Percentiles rank a stretch among this genome's conserved stretches.
Conservation (phyloP, 768 basidiomycete genomes). For the Filobasidium floriforme region DNA sequence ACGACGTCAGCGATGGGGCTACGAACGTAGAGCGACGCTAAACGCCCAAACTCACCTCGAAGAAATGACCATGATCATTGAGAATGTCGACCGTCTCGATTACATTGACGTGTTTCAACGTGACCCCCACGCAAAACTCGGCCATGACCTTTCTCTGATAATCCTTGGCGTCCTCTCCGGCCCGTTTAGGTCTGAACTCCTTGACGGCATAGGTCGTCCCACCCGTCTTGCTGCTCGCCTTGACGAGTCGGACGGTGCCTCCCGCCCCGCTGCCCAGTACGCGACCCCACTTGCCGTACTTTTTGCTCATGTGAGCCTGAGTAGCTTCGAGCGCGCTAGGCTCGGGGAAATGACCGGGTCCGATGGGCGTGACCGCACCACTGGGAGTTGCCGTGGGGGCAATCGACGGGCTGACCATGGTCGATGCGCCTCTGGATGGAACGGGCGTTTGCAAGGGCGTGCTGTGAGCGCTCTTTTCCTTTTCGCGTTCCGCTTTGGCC, state of each 20-base stretch:
- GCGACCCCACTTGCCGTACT: constrained; percentile 98
- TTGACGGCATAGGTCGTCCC: constrained; percentile 89
- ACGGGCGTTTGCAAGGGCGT: constrained; percentile 22
- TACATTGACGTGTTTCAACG: constrained; percentile 84
- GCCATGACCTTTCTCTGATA: constrained; percentile 99
- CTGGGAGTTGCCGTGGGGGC: constrained; percentile 25
- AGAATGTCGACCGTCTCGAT: constrained; percentile 98
- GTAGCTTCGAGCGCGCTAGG: constrained; percentile 43
- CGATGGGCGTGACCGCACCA: constrained; percentile 34
- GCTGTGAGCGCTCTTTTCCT: constrained; percentile 12
- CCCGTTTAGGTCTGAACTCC: constrained; percentile 84
- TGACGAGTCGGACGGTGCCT: constrained; percentile 95
- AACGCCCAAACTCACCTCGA: constrained; percentile 64
- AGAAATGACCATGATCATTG: constrained; percentile 93
- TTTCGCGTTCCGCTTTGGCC: constrained; percentile 3
- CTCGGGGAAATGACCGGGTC: constrained; percentile 42
- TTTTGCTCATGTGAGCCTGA: constrained; percentile 74
- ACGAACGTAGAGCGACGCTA: not conserved
- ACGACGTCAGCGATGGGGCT: constrained; percentile 11
- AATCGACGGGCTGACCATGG: constrained; percentile 12
- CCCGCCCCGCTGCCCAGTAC: constrained; percentile 93
- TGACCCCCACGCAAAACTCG: constrained; percentile 86
- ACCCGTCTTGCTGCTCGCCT: constrained; percentile 70
- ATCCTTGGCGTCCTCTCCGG: constrained; percentile 86
- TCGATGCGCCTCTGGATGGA: constrained; percentile 7